Base-by-base conservation (phyloP, 1,284 basidiomycete genomes). In the Boletellus deceptivus region DNA sequence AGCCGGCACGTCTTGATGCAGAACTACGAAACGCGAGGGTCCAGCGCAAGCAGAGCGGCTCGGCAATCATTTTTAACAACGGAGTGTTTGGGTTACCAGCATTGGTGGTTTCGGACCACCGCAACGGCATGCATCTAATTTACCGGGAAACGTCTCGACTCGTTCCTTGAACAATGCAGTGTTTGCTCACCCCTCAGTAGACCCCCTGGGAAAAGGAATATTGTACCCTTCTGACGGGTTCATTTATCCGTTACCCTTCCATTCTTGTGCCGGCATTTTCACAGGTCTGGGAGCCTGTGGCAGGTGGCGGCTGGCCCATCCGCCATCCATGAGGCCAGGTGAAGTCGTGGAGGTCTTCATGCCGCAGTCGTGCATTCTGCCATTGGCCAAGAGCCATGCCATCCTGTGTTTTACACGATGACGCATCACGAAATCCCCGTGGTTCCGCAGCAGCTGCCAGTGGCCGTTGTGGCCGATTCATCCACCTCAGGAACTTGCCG, bases 111-210 rank as follows among this genome's bases (percentile, higher is more conserved):
- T 38, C 27, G 17, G 33, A 38, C n/a, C n/a, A n/a, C n/a, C n/a
- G n/a, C n/a, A n/a, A n/a, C n/a, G n/a, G n/a, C n/a, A n/a, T n/a
- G n/a, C n/a, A n/a, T n/a, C n/a, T n/a, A n/a, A n/a, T 11, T 42
- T 20, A 20, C 48, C 48, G 16, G 5, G 4, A 13, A 1, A 3
- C 5, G 17, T 27, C 18, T 25, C 20, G 4, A 40, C 38, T 50
- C 17, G 48, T 13, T 40, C 22, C 10, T 18, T 8, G 10, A 37
- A 4, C 18, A 31, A 37, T 10, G 17, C 36, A 5, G 36, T 7
- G n/a, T 40, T 35, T 33, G 18, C 29, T 6, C 38, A 50, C 48
- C 49, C 48, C 49, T 51, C n/a, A 16, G 8, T 2, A 42, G 42
- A 33, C 49, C 39, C 20, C 36, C 2, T 2, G 9, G 20, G 3